Conservation (phyloP, 106 monocot species). For the Chionographis japonica region DNA sequence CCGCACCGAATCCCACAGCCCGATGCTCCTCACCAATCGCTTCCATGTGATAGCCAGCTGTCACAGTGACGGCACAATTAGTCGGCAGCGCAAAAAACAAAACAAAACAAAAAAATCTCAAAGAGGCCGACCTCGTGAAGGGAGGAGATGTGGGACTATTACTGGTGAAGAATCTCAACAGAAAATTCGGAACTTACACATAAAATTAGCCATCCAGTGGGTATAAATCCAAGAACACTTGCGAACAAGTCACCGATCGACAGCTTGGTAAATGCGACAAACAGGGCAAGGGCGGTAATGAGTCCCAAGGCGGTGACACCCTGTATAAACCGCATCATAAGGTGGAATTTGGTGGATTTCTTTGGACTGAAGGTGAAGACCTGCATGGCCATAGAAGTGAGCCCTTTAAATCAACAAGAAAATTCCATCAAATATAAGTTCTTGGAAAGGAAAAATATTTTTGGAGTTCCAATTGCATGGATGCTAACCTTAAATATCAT, state of each 20-base stretch:
- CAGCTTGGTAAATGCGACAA: constrained; percentile 56
- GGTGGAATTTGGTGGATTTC: constrained; percentile 54
- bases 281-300: constrained; percentile 44
- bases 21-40: constrained; percentile 33
- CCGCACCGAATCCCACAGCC: constrained; percentile 75
- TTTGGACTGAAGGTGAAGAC: constrained; percentile 71
- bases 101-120: not conserved
- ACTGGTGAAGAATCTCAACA: not conserved
- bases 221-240: constrained; percentile 67
- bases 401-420: not conserved
- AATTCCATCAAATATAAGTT: not conserved
- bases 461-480: not conserved
- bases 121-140: not conserved
- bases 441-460: not conserved
- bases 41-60: constrained; percentile 92
- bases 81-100: not conserved
- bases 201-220: constrained; percentile 82
- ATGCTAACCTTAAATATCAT: constrained; percentile 77
- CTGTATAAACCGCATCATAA: constrained; percentile 65
- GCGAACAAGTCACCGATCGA: constrained; percentile 81
- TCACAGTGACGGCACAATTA: not conserved
- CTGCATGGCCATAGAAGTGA: constrained; percentile 25
- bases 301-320: constrained; percentile 61
- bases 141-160: too few species aligned
- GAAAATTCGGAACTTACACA: constrained; percentile 52